Evolutionary conservation across 495 filamentous ascomycete genomes (phyloP).

Genomic region (Aspergillus haitiensis): DNA sequence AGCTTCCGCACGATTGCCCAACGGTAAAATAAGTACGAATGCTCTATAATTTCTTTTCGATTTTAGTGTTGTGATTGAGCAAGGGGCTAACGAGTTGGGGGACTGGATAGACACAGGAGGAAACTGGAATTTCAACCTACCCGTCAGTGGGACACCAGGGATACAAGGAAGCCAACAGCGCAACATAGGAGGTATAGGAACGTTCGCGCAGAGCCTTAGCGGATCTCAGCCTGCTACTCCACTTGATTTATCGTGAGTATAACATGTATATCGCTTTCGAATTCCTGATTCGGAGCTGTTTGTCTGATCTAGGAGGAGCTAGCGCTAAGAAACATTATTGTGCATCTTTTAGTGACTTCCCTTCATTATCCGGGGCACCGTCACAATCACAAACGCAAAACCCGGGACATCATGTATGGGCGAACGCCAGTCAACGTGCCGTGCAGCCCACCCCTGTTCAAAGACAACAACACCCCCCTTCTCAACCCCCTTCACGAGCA

Average conservation of each 20-base stretch:
- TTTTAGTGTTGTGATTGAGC: slow-evolving; percentile 6
- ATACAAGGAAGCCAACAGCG: slow-evolving; percentile 61
- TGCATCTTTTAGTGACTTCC: slow-evolving; percentile 67
- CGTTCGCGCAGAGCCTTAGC: slow-evolving; percentile 80
- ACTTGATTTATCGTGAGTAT: slow-evolving; percentile 78
- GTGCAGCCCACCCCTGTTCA: slow-evolving; percentile 64
- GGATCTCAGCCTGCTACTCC: slow-evolving; percentile 73
- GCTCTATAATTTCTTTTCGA: slow-evolving; percentile 12
- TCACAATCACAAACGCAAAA: slow-evolving; percentile 62
- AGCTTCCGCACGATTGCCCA: slow-evolving; percentile 68
- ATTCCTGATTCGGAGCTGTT: slow-evolving; percentile 8
- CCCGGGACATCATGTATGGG: slow-evolving; percentile 65
- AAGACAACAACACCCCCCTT: slow-evolving; percentile 60
- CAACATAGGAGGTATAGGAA: slow-evolving; percentile 60
- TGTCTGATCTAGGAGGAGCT: slow-evolving; percentile 10
- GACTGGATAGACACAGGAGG: slow-evolving; percentile 58
- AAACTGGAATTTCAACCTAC: slow-evolving; percentile 75
- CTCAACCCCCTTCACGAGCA: slow-evolving; percentile 47
- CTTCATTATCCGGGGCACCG: slow-evolving; percentile 71
- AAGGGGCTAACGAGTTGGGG: slow-evolving; percentile 37
- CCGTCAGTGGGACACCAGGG: slow-evolving; percentile 66
- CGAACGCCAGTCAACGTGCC: slow-evolving; percentile 56
- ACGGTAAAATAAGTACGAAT: slow-evolving; percentile 70
- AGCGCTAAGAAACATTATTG: slow-evolving; percentile 22
- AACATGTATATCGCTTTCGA: background rate